Evolutionary conservation across 2,329 filamentous ascomycete species (phyloP), one percentile per base, ranked within the genome.

Genomic region (Ophiostoma sp.): DNA sequence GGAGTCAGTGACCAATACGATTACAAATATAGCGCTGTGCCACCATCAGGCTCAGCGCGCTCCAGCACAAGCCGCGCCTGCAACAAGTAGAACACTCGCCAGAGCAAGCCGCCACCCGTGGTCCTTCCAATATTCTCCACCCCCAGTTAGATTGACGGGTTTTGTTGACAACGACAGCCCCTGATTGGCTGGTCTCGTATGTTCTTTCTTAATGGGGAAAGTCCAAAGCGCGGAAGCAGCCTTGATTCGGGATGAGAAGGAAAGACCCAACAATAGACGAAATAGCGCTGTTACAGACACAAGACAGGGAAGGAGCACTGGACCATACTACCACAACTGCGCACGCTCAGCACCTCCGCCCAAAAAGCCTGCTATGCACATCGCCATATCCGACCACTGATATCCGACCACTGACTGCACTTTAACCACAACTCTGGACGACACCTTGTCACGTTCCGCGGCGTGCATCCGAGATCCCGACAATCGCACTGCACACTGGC

Each of bases 21-120:
- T 70, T 67, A 70, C 67, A 70, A 70, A 70, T 70, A 68, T 68
- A 68, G 66, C 66, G 69, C 57, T 65, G 54, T 67, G 36, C 64
- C 33, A 62, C 44, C 64, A 70, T 62, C 57, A 64, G 54, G 62
- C 60, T 57, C 52, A 57, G 52, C 52, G 65, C 54, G 64, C 64
- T 35, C 33, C 64, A 65, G 62, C 62, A 31, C 60, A 64, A 36
- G 27, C 60, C 60, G 62, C 20, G 35, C 62, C 62, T 65, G 33
- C 62, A n/a, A 33, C 27, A 17, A n/a, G 15, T 64, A 48, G 44
- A n/a, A 48, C 33, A 7, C 15, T 10, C 7, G 33, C 15, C 27
- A 4, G 23, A 64, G 64, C 68, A 67, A 64, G 41, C 68, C 67
- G 62, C 67, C 67, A 41, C 60, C 64, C 60, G 35, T 39, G 36